Percentiles rank a stretch among this genome's conserved stretches.
These are phyloP conservation scores for Colletotrichum sp. DNA, from an alignment of 2,329 filamentous ascomycete species.

Conservation along the genomic window DNA sequence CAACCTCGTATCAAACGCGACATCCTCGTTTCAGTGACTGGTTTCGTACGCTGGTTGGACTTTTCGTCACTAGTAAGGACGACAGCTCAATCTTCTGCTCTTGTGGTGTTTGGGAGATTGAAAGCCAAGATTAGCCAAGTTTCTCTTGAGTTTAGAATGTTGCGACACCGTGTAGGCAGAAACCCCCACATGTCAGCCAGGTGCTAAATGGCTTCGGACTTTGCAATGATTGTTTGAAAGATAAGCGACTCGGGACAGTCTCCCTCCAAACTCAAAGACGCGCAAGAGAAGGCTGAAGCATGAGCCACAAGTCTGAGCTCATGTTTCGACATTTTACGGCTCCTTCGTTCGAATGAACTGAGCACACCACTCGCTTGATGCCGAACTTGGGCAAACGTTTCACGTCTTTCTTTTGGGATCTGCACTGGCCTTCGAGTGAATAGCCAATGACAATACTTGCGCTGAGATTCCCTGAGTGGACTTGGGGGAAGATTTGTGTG, in stretches of 20 bases:
- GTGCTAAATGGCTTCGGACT: neutral
- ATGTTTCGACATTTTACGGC: neutral
- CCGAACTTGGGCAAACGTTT: neutral
- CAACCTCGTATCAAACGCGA: neutral
- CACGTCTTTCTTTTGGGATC: neutral
- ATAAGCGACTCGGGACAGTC: neutral
- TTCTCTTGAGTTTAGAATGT: neutral
- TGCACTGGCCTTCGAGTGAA: neutral
- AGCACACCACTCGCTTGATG: neutral
- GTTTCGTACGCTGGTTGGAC: neutral
- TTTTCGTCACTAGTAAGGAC: neutral
- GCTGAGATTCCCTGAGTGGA: neutral
- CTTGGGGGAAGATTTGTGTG: neutral
- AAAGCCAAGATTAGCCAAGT: neutral
- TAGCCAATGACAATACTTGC: neutral
- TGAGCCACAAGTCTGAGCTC: conserved; percentile 1
- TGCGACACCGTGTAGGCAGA: neutral
- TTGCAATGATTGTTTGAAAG: neutral
- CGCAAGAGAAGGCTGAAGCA: neutral
- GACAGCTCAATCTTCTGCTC: neutral
- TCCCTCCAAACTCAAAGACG: neutral
- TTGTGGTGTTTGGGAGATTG: neutral
- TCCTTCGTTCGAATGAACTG: neutral
- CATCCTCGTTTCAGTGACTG: neutral
- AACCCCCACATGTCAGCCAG: neutral